Evolutionary conservation across 768 basidiomycete species (phyloP), one percentile per base, ranked within the genome.

Genomic region (Boletus fagicola): DNA sequence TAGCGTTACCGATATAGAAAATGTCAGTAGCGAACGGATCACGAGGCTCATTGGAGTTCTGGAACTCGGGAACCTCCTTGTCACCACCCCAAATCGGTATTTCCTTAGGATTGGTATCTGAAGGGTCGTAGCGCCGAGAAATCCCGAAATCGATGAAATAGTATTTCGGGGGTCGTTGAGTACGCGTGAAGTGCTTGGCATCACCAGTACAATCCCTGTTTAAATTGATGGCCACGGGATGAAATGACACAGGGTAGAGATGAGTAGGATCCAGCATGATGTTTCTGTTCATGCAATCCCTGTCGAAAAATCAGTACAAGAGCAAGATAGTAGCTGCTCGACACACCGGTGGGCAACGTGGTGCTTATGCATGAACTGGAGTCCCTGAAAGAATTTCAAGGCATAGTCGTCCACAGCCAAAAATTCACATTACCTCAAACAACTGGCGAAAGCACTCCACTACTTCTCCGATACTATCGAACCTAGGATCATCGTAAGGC

Each of bases 21-120:
- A 82, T 65, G 35, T 82, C 80, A 0, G 73, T 74, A 0, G 73
- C 64, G 44, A 81, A 82, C 0, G 78, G 76, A 57, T 81, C 61
- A 11, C 69, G 63, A 0, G 65, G 71, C 1, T 57, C 36, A 0
- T 56, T 33, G 7, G 53, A 62, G 13, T 64, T 63, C 26, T 71
- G 64, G 43, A 72, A 74, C 47, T 80, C 78, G 0, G 80, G 79
- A 0, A 72, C 72, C 0, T 75, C 65, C 50, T 72, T 73, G 62
- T 83, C 80, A 3, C 74, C 78, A 0, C 78, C 80, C 9, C 60
- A 58, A 2, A 77, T 65, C 0, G 74, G 69, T 6, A 58, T 43
- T 31, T 71, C 74, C 0, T 57, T 58, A 0, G 76, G 74, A 0
- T 63, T 47, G 0, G 62, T 54, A 6, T 73, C 62, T 0, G 65